phyloP scores from a whole-genome alignment of 202 grass and related monocot species.

The Hordeum pubiflorum region DNA sequence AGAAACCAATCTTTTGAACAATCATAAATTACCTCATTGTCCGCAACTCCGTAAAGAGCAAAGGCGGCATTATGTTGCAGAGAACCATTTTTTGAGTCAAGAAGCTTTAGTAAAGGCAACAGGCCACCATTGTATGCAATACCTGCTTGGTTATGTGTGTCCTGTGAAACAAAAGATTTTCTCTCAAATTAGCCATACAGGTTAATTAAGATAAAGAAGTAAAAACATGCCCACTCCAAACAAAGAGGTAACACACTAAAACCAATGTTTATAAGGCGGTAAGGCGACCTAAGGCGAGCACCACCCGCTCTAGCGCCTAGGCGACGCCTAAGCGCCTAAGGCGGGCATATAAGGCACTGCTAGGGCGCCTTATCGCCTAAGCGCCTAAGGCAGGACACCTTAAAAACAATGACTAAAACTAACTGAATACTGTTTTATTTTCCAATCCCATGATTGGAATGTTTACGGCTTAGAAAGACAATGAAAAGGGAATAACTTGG shows the following conservation, averaged over 20 bases:
- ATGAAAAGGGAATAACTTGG: not conserved
- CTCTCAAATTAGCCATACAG: slow-evolving; percentile 4
- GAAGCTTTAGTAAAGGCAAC: slow-evolving; percentile 92
- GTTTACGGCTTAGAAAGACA: not conserved
- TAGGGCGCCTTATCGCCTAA: no score
- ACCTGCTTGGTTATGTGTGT: slow-evolving; percentile 97
- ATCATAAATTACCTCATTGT: slow-evolving; percentile 76
- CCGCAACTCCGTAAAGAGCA: slow-evolving; percentile 97
- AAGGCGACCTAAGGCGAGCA: no score
- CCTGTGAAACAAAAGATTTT: slow-evolving; percentile 43
- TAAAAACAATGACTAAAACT: no score
- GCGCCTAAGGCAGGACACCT: no score
- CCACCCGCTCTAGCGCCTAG: no score
- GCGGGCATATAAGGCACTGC: no score
- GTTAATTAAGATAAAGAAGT: slow-evolving; percentile 15
- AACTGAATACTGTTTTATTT: not conserved
- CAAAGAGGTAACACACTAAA: not conserved
- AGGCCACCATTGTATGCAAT: slow-evolving; percentile 97
- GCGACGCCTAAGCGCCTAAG: no score
- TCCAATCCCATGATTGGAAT: not conserved
- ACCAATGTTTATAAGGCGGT: no score
- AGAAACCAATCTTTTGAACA: not conserved
- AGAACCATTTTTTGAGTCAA: slow-evolving; percentile 98
- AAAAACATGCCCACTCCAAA: not conserved
- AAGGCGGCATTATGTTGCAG: slow-evolving; percentile 99